A percentile compares a stretch with the other conserved stretches of the same genome.
Evolutionary conservation across 1,284 basidiomycete genomes (phyloP).

Genomic region (Apiotrichum sp.): DNA sequence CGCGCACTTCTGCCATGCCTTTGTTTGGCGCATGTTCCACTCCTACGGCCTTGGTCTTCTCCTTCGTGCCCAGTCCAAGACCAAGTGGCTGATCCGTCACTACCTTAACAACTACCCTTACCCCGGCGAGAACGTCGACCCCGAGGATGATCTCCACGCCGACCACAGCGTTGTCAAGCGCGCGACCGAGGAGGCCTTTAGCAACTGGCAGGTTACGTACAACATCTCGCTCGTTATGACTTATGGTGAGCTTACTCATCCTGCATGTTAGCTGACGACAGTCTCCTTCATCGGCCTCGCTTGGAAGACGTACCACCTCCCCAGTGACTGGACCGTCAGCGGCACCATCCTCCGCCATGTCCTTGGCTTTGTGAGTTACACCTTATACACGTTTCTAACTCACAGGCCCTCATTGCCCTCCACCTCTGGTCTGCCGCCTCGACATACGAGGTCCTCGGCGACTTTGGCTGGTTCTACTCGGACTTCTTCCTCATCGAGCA

Average conservation of each 20-base stretch:
- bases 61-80: conserved; percentile 74
- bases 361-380: conserved; percentile 56
- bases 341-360: conserved; percentile 82
- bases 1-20: conserved; percentile 73
- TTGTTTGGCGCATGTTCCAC: conserved; percentile 82
- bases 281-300: conserved; percentile 74
- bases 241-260: conserved; percentile 58
- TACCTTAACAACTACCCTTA: conserved; percentile 90
- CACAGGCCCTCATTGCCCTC: conserved; percentile 65
- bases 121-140: conserved; percentile 42
- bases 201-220: conserved; percentile 90
- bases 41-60: conserved; percentile 80
- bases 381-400: neutral
- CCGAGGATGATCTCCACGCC: conserved; percentile 49
- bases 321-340: conserved; percentile 80
- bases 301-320: conserved; percentile 79
- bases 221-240: conserved; percentile 93
- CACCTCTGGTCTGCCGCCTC: conserved; percentile 89
- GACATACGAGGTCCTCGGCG: conserved; percentile 85
- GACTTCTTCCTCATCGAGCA: conserved; percentile 93
- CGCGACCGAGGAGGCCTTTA: conserved; percentile 84
- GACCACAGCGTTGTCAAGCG: conserved; percentile 52
- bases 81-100: conserved; percentile 86
- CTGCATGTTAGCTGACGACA: conserved; percentile 44
- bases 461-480: conserved; percentile 95